Conservation (phyloP, 2,329 filamentous ascomycete genomes). For the Arthrobotrys conoides region DNA sequence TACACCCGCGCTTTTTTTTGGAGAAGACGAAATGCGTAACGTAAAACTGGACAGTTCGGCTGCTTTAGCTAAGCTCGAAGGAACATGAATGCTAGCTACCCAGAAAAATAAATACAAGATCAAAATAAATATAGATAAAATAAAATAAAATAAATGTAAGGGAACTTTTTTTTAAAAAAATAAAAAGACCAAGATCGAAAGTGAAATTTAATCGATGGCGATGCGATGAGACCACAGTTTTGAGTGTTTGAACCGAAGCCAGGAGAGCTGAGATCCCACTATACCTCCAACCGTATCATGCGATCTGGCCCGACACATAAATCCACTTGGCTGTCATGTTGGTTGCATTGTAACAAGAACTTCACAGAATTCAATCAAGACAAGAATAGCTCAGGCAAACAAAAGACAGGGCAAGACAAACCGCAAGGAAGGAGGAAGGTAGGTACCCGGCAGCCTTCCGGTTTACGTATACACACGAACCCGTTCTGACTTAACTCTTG, state of each 20-base stretch:
- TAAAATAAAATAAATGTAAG: not conserved
- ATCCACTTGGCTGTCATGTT: not conserved
- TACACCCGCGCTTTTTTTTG: constrained; percentile 3
- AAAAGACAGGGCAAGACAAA: not conserved
- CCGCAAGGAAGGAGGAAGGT: not conserved
- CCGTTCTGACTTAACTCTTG: not conserved
- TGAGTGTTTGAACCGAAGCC: not conserved
- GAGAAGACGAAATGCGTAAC: constrained; percentile 17
- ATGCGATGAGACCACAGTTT: not conserved
- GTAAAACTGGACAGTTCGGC: constrained; percentile 25
- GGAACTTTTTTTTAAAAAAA: too few relatives aligned
- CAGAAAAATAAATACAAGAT: too few relatives aligned
- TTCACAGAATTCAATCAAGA: not conserved
- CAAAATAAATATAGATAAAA: not conserved
- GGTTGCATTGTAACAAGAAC: not conserved
- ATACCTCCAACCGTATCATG: not conserved
- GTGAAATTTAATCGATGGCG: not conserved
- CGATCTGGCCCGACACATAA: not conserved
- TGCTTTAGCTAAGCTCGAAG: constrained; percentile 2
- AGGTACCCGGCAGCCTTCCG: constrained; percentile 24
- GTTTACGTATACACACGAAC: constrained; percentile 4
- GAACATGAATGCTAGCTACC: not conserved
- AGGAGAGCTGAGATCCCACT: not conserved
- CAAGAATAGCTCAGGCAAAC: constrained; percentile 4
- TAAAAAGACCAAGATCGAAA: not conserved